These are phyloP conservation scores for Cladophialophora immunda DNA, from an alignment of 2,329 filamentous ascomycete species.

Conservation along the genomic window DNA sequence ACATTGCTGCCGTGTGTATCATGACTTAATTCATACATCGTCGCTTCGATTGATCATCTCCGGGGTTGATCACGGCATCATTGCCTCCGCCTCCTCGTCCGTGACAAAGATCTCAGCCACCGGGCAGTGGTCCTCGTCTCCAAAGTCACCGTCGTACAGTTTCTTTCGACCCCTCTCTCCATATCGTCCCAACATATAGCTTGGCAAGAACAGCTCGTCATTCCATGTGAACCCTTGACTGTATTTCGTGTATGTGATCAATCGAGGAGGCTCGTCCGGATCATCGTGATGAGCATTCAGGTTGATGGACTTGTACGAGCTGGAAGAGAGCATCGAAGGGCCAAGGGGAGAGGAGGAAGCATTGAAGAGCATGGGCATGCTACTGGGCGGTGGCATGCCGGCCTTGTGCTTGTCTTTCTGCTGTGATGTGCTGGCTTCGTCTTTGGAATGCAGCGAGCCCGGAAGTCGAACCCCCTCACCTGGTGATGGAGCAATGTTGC, in stretches of 20 bases:
- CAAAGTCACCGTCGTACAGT: constrained; percentile 41
- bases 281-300: constrained; percentile 39
- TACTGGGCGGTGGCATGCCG: constrained; percentile 30
- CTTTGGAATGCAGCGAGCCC: constrained; percentile 5
- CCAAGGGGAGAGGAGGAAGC: constrained; percentile 38
- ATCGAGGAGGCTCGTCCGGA: constrained; percentile 40
- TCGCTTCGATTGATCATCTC: constrained; percentile 5
- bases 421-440: constrained; percentile 23
- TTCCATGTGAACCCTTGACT: constrained; percentile 44
- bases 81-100: constrained; percentile 41
- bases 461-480: constrained; percentile 22
- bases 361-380: constrained; percentile 29
- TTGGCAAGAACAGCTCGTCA: constrained; percentile 42
- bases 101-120: constrained; percentile 43
- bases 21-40: constrained; percentile 6
- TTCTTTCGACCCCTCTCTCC: constrained; percentile 38
- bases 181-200: constrained; percentile 41
- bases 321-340: constrained; percentile 41
- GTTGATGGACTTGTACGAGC: constrained; percentile 43
- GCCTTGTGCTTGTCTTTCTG: constrained; percentile 40
- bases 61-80: constrained; percentile 32
- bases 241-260: constrained; percentile 42
- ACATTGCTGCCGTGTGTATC: constrained; percentile 11
- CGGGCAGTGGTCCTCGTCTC: constrained; percentile 40
- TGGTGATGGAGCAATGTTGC: constrained; percentile 31